Percentiles rank a stretch among this genome's conserved stretches.
Evolutionary conservation across 2,329 filamentous ascomycete species (phyloP).

Genomic region (Chrysoporthe cubensis): DNA sequence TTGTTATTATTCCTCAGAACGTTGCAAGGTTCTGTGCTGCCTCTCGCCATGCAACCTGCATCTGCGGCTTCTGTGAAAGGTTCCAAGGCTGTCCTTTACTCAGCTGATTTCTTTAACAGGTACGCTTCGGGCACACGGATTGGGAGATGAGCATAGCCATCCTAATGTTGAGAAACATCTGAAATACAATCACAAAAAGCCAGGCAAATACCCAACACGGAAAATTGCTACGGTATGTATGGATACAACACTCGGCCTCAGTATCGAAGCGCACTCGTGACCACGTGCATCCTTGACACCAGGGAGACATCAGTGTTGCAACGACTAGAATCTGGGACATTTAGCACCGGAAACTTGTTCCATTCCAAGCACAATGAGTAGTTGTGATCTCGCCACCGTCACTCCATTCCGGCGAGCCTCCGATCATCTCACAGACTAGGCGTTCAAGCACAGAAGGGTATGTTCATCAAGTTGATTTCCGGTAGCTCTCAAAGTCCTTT

Average conservation of each 20-base stretch:
- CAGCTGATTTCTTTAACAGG: neutral
- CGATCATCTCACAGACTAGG: too few species aligned
- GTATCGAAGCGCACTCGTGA: neutral
- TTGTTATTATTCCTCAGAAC: neutral
- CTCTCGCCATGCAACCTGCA: neutral
- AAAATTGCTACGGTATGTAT: neutral
- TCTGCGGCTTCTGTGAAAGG: too few species aligned
- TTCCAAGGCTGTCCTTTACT: neutral
- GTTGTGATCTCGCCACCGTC: neutral
- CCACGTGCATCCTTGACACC: neutral
- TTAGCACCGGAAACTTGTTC: neutral
- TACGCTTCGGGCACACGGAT: too few species aligned
- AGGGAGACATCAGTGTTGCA: neutral
- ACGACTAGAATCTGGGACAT: neutral
- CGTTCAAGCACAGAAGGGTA: neutral
- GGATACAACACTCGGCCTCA: too few species aligned
- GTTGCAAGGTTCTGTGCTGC: neutral
- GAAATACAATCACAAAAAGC: neutral
- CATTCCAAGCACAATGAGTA: neutral
- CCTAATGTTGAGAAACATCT: neutral
- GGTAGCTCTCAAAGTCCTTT: constrained; percentile 16
- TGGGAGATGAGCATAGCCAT: neutral
- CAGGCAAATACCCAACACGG: neutral
- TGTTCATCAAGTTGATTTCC: constrained; percentile 25
- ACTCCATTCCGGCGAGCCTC: neutral